Evolutionary conservation across 805 yeast genomes (phyloP), one percentile per base, ranked within the genome.

Genomic region (Isabelozyma heimii): DNA sequence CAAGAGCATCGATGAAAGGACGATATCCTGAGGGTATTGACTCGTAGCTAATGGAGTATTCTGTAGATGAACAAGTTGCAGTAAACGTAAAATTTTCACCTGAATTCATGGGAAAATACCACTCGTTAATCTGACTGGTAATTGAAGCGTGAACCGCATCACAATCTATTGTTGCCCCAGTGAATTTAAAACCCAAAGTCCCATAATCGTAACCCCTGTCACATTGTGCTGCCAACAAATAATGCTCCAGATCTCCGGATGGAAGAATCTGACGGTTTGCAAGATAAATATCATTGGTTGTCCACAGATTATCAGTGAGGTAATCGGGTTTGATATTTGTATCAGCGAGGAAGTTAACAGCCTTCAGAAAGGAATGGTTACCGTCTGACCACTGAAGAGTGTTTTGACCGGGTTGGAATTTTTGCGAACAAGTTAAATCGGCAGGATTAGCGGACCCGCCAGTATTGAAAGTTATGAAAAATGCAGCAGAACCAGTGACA

Each of bases 1-100:
- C 35, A 6, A 48, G 38, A 27, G 44, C 51, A 42, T 57, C 59
- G 37, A 63, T 52, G 45, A 53, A 62, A 7, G 65, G 63, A 14
- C 66, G 50, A 47, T 53, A 61, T 2, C 70, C 71, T 1, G 66
- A 64, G 7, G 70, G 69, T 20, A 66, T 39, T 44, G 57, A 59
- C 7, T 37, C 24, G 48, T 58, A 65, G 12, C 16, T 47, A 14
- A 55, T 51, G 2, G 43, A 45, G 24, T 41, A 50, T 2, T 43
- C 44, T 6, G 46, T 42, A 7, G 49, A 8, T 3, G 51, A 42
- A 53, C 69, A 66, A 1, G 54, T 16, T 12, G 47, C 48, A 6
- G 61, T 51, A 28, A 28, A 28, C 8, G 2, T 9, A 28, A 24
- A 16, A 46, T 28, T 38, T 8, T 24, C 27, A 44, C n/a, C 26